Evolutionary conservation across 1,284 basidiomycete genomes (phyloP).

Genomic region (Rhodotorula sp.): DNA sequence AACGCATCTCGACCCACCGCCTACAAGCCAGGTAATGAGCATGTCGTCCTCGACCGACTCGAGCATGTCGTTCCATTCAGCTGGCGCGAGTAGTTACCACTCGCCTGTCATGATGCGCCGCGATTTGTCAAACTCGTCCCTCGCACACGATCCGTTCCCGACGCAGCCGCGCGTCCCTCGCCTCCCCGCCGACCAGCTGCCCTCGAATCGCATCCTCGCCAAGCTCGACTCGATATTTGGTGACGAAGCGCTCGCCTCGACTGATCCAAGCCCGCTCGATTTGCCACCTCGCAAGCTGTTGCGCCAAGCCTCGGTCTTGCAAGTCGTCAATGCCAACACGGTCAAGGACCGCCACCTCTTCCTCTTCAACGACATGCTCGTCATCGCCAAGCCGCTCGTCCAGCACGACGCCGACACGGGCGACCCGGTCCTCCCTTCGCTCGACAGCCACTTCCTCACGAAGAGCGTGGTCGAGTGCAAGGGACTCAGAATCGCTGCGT

Average conservation of each 20-base stretch:
- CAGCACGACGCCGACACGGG: constrained; percentile 50
- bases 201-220: constrained; percentile 30
- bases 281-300: constrained; percentile 82
- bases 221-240: constrained; percentile 37
- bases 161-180: constrained; percentile 16
- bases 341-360: constrained; percentile 96
- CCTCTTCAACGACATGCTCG: constrained; percentile 88
- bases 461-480: constrained; percentile 81
- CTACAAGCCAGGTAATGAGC: not conserved
- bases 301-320: constrained; percentile 79
- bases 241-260: not conserved
- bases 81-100: constrained; percentile 19
- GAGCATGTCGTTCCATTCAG: not conserved
- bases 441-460: constrained; percentile 79
- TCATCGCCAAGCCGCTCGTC: constrained; percentile 64
- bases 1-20: not conserved
- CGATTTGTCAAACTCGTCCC: constrained; percentile 7
- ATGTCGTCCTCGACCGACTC: constrained; percentile 22
- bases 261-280: constrained; percentile 56
- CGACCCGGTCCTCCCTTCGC: constrained; percentile 57
- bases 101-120: constrained; percentile 26
- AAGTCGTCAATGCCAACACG: constrained; percentile 88
- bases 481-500: constrained; percentile 64
- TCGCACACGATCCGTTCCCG: not conserved
- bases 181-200: constrained; percentile 22